A percentile compares a stretch with the other conserved stretches of the same genome.
Evolutionary conservation across 768 basidiomycete species (phyloP).

Genomic region (Coprinopsis marcescibilis): DNA sequence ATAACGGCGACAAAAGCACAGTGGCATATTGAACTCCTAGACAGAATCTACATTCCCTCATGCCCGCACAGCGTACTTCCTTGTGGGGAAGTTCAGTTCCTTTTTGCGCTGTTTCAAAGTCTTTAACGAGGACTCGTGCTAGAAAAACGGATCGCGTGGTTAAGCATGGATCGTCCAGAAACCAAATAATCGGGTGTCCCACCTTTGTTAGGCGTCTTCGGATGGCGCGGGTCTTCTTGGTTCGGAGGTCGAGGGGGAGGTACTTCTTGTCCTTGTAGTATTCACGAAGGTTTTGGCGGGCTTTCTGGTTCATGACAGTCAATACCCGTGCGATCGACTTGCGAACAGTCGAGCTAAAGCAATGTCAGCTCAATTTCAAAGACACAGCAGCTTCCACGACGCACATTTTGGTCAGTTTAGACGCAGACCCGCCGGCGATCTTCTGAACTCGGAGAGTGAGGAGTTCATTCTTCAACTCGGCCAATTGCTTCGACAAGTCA

Average conservation of each 20-base stretch:
- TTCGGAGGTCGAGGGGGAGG: slow-evolving; percentile 93
- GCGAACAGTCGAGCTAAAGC: slow-evolving; percentile 81
- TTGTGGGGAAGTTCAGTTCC: slow-evolving; percentile 85
- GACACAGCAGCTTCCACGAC: slow-evolving; percentile 23
- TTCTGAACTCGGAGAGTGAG: slow-evolving; percentile 93
- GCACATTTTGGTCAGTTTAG: slow-evolving; percentile 97
- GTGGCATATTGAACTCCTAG: slow-evolving; percentile 19
- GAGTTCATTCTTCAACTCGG: slow-evolving; percentile 94
- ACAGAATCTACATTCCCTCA: slow-evolving; percentile 22
- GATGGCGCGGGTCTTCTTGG: slow-evolving; percentile 98
- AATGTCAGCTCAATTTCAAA: not conserved
- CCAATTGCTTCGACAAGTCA: slow-evolving; percentile 91
- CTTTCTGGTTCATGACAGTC: slow-evolving; percentile 98
- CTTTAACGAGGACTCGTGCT: slow-evolving; percentile 83
- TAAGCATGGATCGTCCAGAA: slow-evolving; percentile 3
- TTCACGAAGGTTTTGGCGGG: slow-evolving; percentile 93
- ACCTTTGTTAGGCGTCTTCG: slow-evolving; percentile 91
- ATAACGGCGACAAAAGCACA: slow-evolving; percentile 21
- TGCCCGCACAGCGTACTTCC: slow-evolving; percentile 97
- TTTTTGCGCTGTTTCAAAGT: slow-evolving; percentile 94
- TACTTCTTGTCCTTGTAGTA: slow-evolving; percentile 98
- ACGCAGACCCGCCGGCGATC: slow-evolving; percentile 91
- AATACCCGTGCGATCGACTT: slow-evolving; percentile 97
- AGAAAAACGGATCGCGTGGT: slow-evolving; percentile 1
- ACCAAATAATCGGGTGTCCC: slow-evolving; percentile 16